Evolutionary conservation across 1,284 basidiomycete genomes (phyloP).

Genomic region (Gastroboletus turbinatus): DNA sequence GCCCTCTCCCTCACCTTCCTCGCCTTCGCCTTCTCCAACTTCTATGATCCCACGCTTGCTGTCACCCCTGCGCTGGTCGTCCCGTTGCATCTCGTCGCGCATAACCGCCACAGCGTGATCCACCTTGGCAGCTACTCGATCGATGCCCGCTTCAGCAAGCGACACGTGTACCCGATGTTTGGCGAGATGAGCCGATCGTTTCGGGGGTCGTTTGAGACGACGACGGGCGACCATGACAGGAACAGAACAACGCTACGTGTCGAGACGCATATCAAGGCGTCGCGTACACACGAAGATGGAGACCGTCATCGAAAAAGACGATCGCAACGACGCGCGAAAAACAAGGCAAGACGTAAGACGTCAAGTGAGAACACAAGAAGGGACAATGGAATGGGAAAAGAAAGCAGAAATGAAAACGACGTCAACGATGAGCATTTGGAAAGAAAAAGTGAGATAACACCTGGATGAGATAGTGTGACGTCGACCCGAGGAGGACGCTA

Average conservation of each 20-base stretch:
- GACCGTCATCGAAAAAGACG: neutral
- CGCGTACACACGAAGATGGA: neutral
- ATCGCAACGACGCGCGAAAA: neutral
- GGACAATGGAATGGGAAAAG: neutral
- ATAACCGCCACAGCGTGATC: constrained; percentile 71
- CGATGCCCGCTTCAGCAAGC: constrained; percentile 85
- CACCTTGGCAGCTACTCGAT: constrained; percentile 72
- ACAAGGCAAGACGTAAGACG: neutral
- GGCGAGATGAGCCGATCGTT: constrained; percentile 61
- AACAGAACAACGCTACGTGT: constrained; percentile 72
- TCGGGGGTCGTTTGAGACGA: constrained; percentile 72
- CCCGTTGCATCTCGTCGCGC: constrained; percentile 66
- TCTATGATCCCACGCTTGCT: constrained; percentile 28
- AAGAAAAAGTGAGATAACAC: constrained; percentile 35
- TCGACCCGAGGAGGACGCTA: constrained; percentile 94
- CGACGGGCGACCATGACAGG: constrained; percentile 92
- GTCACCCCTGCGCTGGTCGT: constrained; percentile 50
- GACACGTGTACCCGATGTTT: constrained; percentile 71
- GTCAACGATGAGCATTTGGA: constrained; percentile 1
- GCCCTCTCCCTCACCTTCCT: neutral
- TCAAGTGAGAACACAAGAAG: neutral
- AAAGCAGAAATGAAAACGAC: neutral
- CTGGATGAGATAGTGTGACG: constrained; percentile 95
- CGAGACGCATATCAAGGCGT: neutral
- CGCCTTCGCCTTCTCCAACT: constrained; percentile 27